Base-by-base conservation (phyloP, 2,329 filamentous ascomycete species). In the Colletotrichum filicis region DNA sequence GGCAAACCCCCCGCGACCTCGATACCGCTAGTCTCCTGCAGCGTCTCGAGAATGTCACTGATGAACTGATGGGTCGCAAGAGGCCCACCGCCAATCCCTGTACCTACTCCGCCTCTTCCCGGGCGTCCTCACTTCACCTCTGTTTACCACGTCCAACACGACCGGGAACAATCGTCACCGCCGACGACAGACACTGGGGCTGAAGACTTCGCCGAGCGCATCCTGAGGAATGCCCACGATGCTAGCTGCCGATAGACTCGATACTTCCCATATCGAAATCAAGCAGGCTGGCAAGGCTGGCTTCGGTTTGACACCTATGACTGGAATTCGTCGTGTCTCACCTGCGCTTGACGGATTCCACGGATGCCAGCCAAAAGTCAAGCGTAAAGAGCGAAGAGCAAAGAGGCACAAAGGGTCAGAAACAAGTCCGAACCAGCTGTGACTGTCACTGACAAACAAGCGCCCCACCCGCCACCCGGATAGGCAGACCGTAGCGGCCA, bases 401-500 rank as follows among this genome's bases (percentile, higher is more conserved):
- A 49, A 22, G 30, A 32, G 30, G 30, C 30, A 32, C 30, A 32
- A 4, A n/a, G 42, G 42, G 42, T 49, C 42, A 49, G 42, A 49
- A 22, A 49, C 42, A 64, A 49, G 35, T 32, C 59, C 59, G 46
- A 52, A 26, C 42, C 69, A 28, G 16, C 30, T 30, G 37, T 16
- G n/a, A 55, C 65, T 62, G 12, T 52, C 49, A 72, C 32, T 46
- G 65, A 72, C 69, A 69, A 69, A 37, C 49, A 69, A 32, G 37
- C 69, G 69, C 69, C 66, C 69, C 69, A 69, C 66, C 59, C 69
- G 32, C 58, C 59, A 72, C 66, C 66, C 46, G 28, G 61, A 60
- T 57, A 19, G 16, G 37, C 37, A 42, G 37, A 42, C 37, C 37
- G 37, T 42, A 42, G 16, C 37, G 37, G 37, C 37, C 14, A 42